Evolutionary conservation across 257 asterid genomes (phyloP).

Genomic region (Paraleonurus japonicus): DNA sequence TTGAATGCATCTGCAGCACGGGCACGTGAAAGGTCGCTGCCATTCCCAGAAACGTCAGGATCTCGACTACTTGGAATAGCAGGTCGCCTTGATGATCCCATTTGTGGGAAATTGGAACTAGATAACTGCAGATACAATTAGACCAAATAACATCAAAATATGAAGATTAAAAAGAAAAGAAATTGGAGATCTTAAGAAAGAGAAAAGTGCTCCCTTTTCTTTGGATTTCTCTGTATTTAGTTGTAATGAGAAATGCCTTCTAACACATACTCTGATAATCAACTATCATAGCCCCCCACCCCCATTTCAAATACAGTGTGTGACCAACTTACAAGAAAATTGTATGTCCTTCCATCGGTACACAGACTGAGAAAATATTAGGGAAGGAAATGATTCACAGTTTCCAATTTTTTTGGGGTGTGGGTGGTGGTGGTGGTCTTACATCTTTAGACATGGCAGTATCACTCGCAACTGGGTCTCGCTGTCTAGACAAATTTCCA

Average conservation of each 20-base stretch:
- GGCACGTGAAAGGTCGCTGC: slow-evolving; percentile 38
- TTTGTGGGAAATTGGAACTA: slow-evolving; percentile 38
- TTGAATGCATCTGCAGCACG: slow-evolving; percentile 43
- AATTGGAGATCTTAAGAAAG: not conserved
- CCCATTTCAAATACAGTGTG: not conserved
- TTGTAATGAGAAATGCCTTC: not conserved
- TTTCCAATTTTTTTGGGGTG: not conserved
- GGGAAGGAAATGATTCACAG: not conserved
- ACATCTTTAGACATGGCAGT: slow-evolving; percentile 57
- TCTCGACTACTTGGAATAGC: slow-evolving; percentile 55
- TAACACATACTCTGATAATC: not conserved
- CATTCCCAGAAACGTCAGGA: slow-evolving; percentile 41
- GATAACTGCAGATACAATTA: slow-evolving; percentile 49
- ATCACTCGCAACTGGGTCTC: slow-evolving; percentile 52
- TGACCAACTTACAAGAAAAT: not conserved
- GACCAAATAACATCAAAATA: not conserved
- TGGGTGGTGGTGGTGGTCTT: slow-evolving; percentile 10
- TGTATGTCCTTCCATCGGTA: not conserved
- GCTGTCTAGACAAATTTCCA: slow-evolving; percentile 60
- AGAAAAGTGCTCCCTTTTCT: not conserved
- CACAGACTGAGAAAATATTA: not conserved
- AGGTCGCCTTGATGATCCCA: slow-evolving; percentile 65
- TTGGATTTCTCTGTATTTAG: not conserved
- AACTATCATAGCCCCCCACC: not conserved
- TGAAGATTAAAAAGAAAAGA: not conserved